phyloP scores from a whole-genome alignment of 345 rosid genomes.

The Eucalyptus viminalis region DNA sequence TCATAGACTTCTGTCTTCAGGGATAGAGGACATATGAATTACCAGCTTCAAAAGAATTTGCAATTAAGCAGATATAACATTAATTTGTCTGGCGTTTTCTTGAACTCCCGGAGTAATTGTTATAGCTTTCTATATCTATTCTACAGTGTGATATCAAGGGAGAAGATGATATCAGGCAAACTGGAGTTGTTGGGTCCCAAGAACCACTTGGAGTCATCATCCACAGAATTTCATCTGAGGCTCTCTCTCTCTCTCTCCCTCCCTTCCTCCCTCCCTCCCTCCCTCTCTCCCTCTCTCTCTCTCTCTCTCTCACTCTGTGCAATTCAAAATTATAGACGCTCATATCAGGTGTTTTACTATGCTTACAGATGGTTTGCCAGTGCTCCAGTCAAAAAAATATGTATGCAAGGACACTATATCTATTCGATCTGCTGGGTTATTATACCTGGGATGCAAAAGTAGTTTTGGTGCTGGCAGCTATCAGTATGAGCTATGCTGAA shows the following conservation, averaged over 20 bases:
- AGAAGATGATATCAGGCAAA: slow-evolving; percentile 2
- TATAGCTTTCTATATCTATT: not conserved
- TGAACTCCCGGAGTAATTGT: not conserved
- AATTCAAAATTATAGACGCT: not conserved
- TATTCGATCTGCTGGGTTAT: slow-evolving; percentile 46
- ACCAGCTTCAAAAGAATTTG: not conserved
- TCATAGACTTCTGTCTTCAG: not conserved
- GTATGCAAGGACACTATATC: slow-evolving; percentile 31
- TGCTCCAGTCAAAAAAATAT: slow-evolving; percentile 17
- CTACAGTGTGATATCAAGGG: not conserved
- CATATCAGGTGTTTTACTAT: not conserved
- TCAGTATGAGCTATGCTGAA: slow-evolving; percentile 48
- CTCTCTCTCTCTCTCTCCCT: not conserved
- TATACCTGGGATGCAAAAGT: slow-evolving; percentile 74
- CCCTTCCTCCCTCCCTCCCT: not conserved
- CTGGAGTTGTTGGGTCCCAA: slow-evolving; percentile 28
- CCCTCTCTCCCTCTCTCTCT: not conserved
- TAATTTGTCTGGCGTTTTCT: not conserved
- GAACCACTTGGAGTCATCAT: slow-evolving; percentile 33
- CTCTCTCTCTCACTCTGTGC: not conserved
- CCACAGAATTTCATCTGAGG: slow-evolving; percentile 4
- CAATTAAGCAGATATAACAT: not conserved
- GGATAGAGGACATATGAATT: not conserved
- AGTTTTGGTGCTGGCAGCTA: slow-evolving; percentile 54
- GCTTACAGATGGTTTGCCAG: slow-evolving; percentile 40